A percentile compares a stretch with the other conserved stretches of the same genome.
These are phyloP conservation scores for Cyclaneusma minus DNA, from an alignment of 2,329 filamentous ascomycete species.

Conservation along the genomic window DNA sequence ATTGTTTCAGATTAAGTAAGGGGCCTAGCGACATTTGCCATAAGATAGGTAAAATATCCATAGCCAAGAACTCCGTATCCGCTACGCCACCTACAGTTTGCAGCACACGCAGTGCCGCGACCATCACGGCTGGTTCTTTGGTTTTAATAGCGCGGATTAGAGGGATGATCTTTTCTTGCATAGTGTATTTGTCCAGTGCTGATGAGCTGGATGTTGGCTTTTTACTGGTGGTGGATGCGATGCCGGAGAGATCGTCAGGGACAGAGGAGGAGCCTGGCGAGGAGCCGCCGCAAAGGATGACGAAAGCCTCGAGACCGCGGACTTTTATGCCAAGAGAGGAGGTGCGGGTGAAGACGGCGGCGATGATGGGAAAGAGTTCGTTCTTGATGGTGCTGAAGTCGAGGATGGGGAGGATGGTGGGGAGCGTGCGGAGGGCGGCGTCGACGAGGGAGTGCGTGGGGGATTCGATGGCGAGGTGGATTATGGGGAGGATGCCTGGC, in stretches of 20 bases:
- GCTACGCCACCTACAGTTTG: conserved; percentile 67
- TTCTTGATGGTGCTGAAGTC: conserved; percentile 97
- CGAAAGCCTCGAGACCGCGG: conserved; percentile 77
- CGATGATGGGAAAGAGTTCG: conserved; percentile 86
- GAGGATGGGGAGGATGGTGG: conserved; percentile 68
- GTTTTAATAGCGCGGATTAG: conserved; percentile 89
- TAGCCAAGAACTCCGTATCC: conserved; percentile 80
- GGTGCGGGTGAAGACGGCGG: conserved; percentile 80
- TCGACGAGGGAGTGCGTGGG: conserved; percentile 82
- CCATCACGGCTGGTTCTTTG: conserved; percentile 94
- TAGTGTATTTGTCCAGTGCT: conserved; percentile 91
- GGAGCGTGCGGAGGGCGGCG: conserved; percentile 63
- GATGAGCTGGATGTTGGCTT: conserved; percentile 52
- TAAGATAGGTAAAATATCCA: conserved; percentile 77
- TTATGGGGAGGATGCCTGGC: conserved; percentile 75
- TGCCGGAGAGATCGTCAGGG: conserved; percentile 61
- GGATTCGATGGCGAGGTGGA: conserved; percentile 72
- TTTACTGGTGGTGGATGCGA: conserved; percentile 34
- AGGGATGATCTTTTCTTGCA: conserved; percentile 93
- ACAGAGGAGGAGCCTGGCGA: conserved; percentile 29
- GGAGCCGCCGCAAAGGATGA: conserved; percentile 72
- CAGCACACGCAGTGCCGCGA: conserved; percentile 76
- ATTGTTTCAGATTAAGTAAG: conserved; percentile 72
- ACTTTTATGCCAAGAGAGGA: conserved; percentile 92
- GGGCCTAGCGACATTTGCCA: conserved; percentile 90